Evolutionary conservation across 129 eudicot species (phyloP), one percentile per base, ranked within the genome.

Genomic region (Flaveria robusta): DNA sequence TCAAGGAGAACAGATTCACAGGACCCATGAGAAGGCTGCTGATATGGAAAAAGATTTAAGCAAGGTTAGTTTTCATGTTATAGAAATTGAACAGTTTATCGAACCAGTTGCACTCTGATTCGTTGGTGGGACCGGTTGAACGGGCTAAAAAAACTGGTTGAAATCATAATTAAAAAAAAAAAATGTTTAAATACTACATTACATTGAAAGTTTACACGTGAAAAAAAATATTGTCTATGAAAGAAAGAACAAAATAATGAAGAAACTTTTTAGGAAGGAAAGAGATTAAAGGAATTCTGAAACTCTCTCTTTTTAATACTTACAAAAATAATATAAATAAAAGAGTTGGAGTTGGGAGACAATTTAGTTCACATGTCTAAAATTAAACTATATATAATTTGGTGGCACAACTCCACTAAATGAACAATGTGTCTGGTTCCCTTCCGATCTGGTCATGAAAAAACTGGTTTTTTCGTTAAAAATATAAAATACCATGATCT

Each of bases 1-100:
- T 78, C 99, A 95, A 75, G 99, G 99, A 3, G 99, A 95, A 77
- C 99, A 95, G 51, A 95, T 95, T 70, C 83, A 89, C 16, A 76
- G 97, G 79, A 94, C 99, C 59, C 99, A 94, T 71, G 62, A 63
- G 34, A 89, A 89, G 88, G 91, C 96, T 68, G 89, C 83, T 49
- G 87, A 85, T 0, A 91, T 88, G 79, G 99, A 95, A 41, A 79
- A 81, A 26, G 99, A 91, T 68, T 82, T 95, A 87, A 86, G 87
- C 78, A 89, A 78, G 97, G 99, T 89, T 49, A 27, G 56, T 26
- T 56, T 52, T 45, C n/a, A 55, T 3, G 12, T 52, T 52, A 18
- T 3, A 24, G 14, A 24, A 59, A 24, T 26, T 3, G 0, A 34
- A 12, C 8, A 16, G 9, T 34, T 56, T 12, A 5, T 59, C 7